A percentile compares a stretch with the other conserved stretches of the same genome.
Evolutionary conservation across 2,329 filamentous ascomycete genomes (phyloP).

Genomic region (Alternaria longipes): DNA sequence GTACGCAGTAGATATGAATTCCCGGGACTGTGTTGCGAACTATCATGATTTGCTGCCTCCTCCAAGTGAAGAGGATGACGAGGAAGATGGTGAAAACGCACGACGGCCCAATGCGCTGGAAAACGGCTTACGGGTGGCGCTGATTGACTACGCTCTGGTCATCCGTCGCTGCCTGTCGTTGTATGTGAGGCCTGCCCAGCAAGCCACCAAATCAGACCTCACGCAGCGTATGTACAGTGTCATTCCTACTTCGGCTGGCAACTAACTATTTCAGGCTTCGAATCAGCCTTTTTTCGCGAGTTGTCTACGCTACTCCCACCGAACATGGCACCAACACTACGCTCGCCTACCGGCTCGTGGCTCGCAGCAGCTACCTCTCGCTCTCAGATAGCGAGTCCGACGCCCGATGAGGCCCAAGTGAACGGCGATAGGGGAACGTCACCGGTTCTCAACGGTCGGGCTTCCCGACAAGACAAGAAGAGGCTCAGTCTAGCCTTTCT

Average conservation of each 20-base stretch:
- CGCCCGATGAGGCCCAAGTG: constrained; percentile 28
- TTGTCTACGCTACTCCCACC: constrained; percentile 52
- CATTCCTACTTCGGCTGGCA: constrained; percentile 15
- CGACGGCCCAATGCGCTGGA: constrained; percentile 66
- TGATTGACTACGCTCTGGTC: constrained; percentile 88
- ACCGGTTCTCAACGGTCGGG: constrained; percentile 31
- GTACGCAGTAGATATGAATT: constrained; percentile 76
- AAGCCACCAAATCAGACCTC: constrained; percentile 68
- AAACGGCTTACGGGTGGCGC: constrained; percentile 81
- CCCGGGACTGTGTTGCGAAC: constrained; percentile 78
- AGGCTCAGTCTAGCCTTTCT: constrained; percentile 51
- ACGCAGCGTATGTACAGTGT: constrained; percentile 66
- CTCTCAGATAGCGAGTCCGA: constrained; percentile 40
- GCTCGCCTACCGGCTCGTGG: constrained; percentile 49
- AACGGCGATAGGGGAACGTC: constrained; percentile 40
- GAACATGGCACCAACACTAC: constrained; percentile 35
- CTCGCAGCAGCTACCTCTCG: constrained; percentile 39
- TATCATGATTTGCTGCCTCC: constrained; percentile 79
- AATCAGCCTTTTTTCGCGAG: constrained; percentile 56
- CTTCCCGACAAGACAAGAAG: constrained; percentile 52
- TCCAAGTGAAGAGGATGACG: constrained; percentile 43
- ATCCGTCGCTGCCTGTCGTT: constrained; percentile 81
- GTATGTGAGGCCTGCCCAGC: constrained; percentile 71
- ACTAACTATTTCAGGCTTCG: constrained; percentile 52
- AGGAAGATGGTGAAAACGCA: constrained; percentile 56